Evolutionary conservation across 2,329 filamentous ascomycete genomes (phyloP).

Genomic region (Blastomyces gilchristii): DNA sequence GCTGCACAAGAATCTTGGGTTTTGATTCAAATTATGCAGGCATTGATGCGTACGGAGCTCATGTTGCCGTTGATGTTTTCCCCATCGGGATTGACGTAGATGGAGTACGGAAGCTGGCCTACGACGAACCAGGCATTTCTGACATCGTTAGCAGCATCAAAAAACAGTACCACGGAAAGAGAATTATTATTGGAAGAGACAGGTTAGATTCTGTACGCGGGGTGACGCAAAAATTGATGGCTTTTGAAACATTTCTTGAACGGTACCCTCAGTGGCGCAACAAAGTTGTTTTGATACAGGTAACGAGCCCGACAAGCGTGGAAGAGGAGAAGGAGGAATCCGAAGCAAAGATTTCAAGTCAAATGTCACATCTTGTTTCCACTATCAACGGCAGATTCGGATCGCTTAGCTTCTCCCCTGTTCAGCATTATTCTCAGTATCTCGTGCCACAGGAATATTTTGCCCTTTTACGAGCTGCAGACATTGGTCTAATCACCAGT

Average conservation of each 20-base stretch:
- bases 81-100: constrained; percentile 90
- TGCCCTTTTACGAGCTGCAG: constrained; percentile 77
- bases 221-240: constrained; percentile 90
- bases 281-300: constrained; percentile 86
- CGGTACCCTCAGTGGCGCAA: constrained; percentile 85
- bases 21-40: constrained; percentile 77
- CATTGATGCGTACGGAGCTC: constrained; percentile 78
- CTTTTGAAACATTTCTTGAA: constrained; percentile 85
- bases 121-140: constrained; percentile 57
- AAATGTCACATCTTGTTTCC: constrained; percentile 82
- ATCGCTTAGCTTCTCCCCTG: constrained; percentile 76
- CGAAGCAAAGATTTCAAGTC: constrained; percentile 71
- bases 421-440: constrained; percentile 92
- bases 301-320: constrained; percentile 76
- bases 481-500: constrained; percentile 89
- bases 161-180: constrained; percentile 74
- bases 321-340: constrained; percentile 67
- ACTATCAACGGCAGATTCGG: constrained; percentile 87
- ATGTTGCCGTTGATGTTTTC: constrained; percentile 85
- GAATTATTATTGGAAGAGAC: constrained; percentile 89
- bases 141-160: constrained; percentile 62
- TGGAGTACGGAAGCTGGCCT: constrained; percentile 65
- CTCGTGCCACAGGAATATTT: constrained; percentile 86
- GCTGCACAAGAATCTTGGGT: constrained; percentile 82
- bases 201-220: constrained; percentile 87